Evolutionary conservation across 768 basidiomycete genomes (phyloP).

Genomic region (Mycena rosella): DNA sequence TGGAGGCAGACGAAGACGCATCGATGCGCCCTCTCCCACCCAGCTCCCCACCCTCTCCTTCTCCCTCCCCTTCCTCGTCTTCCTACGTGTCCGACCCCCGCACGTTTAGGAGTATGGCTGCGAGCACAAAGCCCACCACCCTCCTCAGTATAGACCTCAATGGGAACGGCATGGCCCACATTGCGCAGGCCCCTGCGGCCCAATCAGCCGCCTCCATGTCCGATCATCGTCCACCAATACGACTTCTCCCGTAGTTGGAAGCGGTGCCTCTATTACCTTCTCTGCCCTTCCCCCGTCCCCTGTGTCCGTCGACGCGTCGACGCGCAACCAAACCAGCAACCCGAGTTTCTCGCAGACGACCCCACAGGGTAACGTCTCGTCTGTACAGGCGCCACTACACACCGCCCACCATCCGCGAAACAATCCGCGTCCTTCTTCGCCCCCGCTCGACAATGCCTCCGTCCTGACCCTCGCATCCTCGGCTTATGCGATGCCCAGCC

Average conservation of each 20-base stretch:
- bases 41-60: slow-evolving; percentile 87
- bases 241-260: slow-evolving; percentile 56
- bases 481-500: slow-evolving; percentile 81
- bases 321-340: slow-evolving; percentile 49
- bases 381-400: slow-evolving; percentile 88
- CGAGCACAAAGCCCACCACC: slow-evolving; percentile 96
- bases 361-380: slow-evolving; percentile 44
- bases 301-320: slow-evolving; percentile 51
- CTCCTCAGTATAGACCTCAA: slow-evolving; percentile 89
- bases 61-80: slow-evolving; percentile 86
- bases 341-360: slow-evolving; percentile 42
- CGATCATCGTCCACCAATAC: slow-evolving; percentile 72
- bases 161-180: slow-evolving; percentile 88
- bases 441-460: slow-evolving; percentile 93
- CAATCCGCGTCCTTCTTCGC: slow-evolving; percentile 93
- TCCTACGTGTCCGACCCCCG: slow-evolving; percentile 86
- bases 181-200: slow-evolving; percentile 86
- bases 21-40: slow-evolving; percentile 92
- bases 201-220: slow-evolving; percentile 66
- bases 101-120: slow-evolving; percentile 85
- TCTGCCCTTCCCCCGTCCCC: slow-evolving; percentile 72
- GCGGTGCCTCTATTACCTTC: slow-evolving; percentile 77
- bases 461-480: slow-evolving; percentile 94
- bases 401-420: slow-evolving; percentile 95
- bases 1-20: slow-evolving; percentile 95